Evolutionary conservation across 768 basidiomycete genomes (phyloP).

Genomic region (Boletus eberwhitei): DNA sequence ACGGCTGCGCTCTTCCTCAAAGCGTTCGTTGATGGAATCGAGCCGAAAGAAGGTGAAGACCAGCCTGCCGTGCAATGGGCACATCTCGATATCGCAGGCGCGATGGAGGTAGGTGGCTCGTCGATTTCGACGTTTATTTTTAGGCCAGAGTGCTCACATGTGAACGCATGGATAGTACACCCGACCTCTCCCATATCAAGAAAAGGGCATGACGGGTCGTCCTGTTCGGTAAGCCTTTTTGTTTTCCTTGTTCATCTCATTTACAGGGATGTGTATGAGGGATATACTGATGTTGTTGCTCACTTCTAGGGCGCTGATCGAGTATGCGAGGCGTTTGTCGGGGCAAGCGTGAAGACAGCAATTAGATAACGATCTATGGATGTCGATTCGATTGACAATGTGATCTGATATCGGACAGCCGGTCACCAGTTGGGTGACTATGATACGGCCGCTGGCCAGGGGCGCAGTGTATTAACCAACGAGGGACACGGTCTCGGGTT

Average conservation of each 20-base stretch:
- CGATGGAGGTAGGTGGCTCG: slow-evolving; percentile 58
- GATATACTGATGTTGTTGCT: neutral
- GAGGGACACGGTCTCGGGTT: no score
- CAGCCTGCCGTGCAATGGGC: slow-evolving; percentile 71
- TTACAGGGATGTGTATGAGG: neutral
- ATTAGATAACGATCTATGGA: neutral
- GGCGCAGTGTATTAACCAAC: no score
- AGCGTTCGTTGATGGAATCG: slow-evolving; percentile 73
- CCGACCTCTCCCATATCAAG: slow-evolving; percentile 56
- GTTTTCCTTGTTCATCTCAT: neutral
- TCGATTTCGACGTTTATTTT: slow-evolving; percentile 1
- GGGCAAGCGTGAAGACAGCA: slow-evolving; percentile 10
- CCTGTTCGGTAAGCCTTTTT: slow-evolving; percentile 61
- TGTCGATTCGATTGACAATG: neutral
- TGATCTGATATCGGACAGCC: neutral
- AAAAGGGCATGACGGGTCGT: slow-evolving; percentile 76
- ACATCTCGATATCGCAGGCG: slow-evolving; percentile 80
- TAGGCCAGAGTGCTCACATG: neutral
- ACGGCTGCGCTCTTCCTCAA: slow-evolving; percentile 89
- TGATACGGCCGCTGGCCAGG: neutral
- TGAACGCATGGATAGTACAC: slow-evolving; percentile 37
- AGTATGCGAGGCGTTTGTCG: slow-evolving; percentile 31
- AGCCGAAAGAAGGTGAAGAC: slow-evolving; percentile 53
- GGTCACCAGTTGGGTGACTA: neutral
- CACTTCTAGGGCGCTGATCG: slow-evolving; percentile 29